Evolutionary conservation across 345 rosid genomes (phyloP).

Genomic region (Angophora floribunda): DNA sequence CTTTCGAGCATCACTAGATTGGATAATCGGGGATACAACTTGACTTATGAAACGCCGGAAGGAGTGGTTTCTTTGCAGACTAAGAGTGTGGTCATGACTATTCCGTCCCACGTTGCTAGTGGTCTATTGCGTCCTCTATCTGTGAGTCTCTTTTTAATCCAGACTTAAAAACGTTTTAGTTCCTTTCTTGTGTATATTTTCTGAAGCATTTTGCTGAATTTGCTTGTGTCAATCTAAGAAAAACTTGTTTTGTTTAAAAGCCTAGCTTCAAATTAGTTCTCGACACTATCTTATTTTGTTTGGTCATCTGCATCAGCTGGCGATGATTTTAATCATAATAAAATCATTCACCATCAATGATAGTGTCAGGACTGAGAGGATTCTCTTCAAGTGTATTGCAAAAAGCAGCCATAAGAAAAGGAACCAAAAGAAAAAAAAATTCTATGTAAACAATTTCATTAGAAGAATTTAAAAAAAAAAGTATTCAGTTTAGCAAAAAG

Average conservation of each 20-base stretch:
- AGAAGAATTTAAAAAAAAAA: background rate
- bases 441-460: background rate
- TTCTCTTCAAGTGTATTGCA: background rate
- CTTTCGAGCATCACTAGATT: slow-evolving; percentile 54
- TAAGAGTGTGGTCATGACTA: slow-evolving; percentile 73
- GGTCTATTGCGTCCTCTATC: slow-evolving; percentile 65
- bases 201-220: background rate
- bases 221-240: background rate
- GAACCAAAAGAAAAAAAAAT: background rate
- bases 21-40: slow-evolving; percentile 45
- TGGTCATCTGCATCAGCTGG: background rate
- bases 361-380: background rate
- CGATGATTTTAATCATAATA: background rate
- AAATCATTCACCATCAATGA: background rate
- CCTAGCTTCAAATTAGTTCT: background rate
- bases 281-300: background rate
- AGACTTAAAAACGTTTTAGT: background rate
- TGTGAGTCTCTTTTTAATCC: slow-evolving; percentile 31
- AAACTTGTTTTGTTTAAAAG: background rate
- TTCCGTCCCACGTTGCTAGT: slow-evolving; percentile 83
- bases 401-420: background rate
- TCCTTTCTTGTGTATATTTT: background rate
- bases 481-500: background rate
- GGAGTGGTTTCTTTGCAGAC: slow-evolving; percentile 62
- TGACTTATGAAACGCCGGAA: slow-evolving; percentile 87